A percentile compares a stretch with the other conserved stretches of the same genome.
Evolutionary conservation across 2,329 filamentous ascomycete genomes (phyloP).

Genomic region (Stagonosporopsis vannaccii): DNA sequence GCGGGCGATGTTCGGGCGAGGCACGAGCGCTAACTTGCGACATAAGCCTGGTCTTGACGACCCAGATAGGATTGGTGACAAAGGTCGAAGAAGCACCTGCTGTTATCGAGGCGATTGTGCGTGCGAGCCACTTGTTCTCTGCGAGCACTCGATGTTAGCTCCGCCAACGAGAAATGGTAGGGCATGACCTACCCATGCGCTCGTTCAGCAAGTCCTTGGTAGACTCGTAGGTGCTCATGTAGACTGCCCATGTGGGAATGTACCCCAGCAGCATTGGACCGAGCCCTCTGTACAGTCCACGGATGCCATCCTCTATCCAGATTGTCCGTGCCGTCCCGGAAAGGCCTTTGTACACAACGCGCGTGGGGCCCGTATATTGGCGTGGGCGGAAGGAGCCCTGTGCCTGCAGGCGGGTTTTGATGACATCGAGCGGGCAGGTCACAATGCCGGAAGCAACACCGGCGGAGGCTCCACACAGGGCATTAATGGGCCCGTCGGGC

Average conservation of each 20-base stretch:
- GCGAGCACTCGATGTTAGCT: constrained; percentile 18
- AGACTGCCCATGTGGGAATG: constrained; percentile 96
- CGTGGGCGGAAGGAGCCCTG: constrained; percentile 79
- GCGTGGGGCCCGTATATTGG: constrained; percentile 58
- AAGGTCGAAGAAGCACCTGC: constrained; percentile 93
- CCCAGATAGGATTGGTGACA: constrained; percentile 97
- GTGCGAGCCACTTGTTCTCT: constrained; percentile 78
- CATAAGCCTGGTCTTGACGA: constrained; percentile 98
- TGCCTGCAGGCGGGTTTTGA: constrained; percentile 97
- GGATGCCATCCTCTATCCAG: constrained; percentile 84
- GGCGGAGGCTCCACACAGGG: constrained; percentile 84
- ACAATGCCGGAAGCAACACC: constrained; percentile 93
- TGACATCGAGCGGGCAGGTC: constrained; percentile 96
- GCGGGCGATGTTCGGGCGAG: constrained; percentile 65
- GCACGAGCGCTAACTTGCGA: constrained; percentile 76
- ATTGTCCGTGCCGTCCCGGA: constrained; percentile 86
- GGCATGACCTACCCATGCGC: constrained; percentile 58
- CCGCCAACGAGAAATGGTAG: not conserved
- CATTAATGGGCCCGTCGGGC: constrained; percentile 71
- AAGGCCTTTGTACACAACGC: constrained; percentile 79
- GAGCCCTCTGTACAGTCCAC: constrained; percentile 90
- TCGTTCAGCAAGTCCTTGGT: constrained; percentile 77
- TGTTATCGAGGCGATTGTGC: constrained; percentile 87
- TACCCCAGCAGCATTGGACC: constrained; percentile 96
- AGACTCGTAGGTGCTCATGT: constrained; percentile 94